Evolutionary conservation across 2,329 filamentous ascomycete species (phyloP).

Genomic region (Neoscytalidium dimidiatum): DNA sequence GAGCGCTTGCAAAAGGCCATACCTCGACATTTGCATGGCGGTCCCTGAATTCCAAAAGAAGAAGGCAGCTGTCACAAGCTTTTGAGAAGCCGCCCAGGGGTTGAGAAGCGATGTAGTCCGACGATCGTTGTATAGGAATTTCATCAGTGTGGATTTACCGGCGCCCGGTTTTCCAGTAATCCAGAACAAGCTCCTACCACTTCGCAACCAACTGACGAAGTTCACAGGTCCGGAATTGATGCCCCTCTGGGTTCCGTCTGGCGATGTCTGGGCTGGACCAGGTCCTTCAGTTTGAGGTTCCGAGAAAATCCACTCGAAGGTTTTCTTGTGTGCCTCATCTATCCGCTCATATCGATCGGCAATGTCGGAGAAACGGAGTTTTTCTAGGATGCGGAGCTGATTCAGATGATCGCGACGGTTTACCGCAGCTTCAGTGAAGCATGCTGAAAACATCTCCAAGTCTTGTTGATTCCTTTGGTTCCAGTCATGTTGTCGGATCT

Average conservation of each 20-base stretch:
- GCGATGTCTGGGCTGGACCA: too few relatives aligned
- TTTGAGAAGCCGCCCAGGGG: background rate
- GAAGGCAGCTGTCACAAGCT: background rate
- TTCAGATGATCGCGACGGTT: background rate
- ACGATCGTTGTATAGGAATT: constrained; percentile 23
- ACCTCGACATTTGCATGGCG: constrained; percentile 4
- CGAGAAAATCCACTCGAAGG: constrained; percentile 20
- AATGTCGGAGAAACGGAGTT: background rate
- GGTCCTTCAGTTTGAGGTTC: background rate
- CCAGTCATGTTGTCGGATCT: background rate
- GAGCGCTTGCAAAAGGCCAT: constrained; percentile 1
- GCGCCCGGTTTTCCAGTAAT: constrained; percentile 49
- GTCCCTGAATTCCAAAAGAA: constrained; percentile 19
- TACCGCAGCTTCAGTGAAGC: background rate
- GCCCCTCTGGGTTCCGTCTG: background rate
- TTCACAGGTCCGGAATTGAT: background rate
- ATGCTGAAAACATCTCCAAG: background rate
- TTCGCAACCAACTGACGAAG: constrained; percentile 24
- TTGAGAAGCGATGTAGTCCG: background rate
- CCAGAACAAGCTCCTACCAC: constrained; percentile 25
- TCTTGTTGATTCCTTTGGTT: background rate
- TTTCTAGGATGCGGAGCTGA: background rate
- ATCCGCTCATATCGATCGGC: constrained; percentile 7
- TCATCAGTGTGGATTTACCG: constrained; percentile 51
- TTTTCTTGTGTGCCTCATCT: constrained; percentile 9